Percentiles rank a stretch among this genome's conserved stretches.
Evolutionary conservation across 202 grass and related monocot species (phyloP).

Genomic region (Carex arenaria): DNA sequence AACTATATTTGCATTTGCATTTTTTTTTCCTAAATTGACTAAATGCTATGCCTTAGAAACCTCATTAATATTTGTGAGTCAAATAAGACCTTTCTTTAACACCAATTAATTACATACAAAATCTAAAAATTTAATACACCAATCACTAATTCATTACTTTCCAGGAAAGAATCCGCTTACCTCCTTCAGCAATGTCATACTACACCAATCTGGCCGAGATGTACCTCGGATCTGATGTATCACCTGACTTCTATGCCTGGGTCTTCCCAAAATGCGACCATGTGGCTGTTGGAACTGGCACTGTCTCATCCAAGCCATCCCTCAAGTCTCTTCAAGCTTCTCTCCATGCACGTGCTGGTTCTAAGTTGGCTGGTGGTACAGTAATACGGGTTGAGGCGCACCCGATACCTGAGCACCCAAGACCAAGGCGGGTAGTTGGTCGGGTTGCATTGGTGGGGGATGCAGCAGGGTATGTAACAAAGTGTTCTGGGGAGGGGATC

Average conservation of each 20-base stretch:
- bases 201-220: constrained; percentile 94
- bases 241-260: constrained; percentile 95
- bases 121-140: neutral
- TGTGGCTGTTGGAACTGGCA: constrained; percentile 86
- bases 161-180: constrained; percentile 81
- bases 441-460: constrained; percentile 79
- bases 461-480: constrained; percentile 85
- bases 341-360: constrained; percentile 50
- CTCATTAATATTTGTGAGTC: neutral
- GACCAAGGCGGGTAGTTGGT: constrained; percentile 80
- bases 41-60: neutral
- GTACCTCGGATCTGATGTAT: constrained; percentile 86
- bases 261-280: constrained; percentile 99
- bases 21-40: too few relatives aligned
- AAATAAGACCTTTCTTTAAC: neutral
- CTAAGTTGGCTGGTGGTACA: constrained; percentile 58
- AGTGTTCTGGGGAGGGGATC: constrained; percentile 90
- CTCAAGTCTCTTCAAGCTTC: constrained; percentile 64
- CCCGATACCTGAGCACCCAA: constrained; percentile 92
- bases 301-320: constrained; percentile 60
- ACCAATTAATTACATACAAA: neutral
- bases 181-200: constrained; percentile 52
- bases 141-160: neutral
- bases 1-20: too few relatives aligned
- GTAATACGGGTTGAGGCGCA: constrained; percentile 73